Evolutionary conservation across 495 filamentous ascomycete genomes (phyloP).

Genomic region (Thermothielavioides terrestris): DNA sequence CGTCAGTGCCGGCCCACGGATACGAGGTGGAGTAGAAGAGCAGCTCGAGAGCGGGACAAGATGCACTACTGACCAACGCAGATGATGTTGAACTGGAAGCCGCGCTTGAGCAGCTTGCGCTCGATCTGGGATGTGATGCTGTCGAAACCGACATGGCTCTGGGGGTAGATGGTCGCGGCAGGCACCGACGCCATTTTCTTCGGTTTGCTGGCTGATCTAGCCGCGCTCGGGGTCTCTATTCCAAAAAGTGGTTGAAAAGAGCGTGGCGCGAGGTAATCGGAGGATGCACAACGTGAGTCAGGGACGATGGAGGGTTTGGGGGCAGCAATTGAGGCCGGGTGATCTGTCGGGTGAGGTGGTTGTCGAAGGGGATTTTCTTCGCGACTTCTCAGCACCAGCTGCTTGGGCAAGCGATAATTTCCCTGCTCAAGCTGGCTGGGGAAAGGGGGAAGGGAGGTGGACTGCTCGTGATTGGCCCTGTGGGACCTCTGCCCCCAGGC

Average conservation of each 20-base stretch:
- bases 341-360: constrained; percentile 12
- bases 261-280: constrained; percentile 9
- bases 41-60: constrained; percentile 2
- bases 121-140: constrained; percentile 98
- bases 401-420: constrained; percentile 43
- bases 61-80: constrained; percentile 76
- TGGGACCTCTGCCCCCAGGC: constrained; percentile 29
- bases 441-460: constrained; percentile 35
- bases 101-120: constrained; percentile 97
- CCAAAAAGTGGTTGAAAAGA: constrained; percentile 35
- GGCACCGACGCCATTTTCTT: constrained; percentile 41
- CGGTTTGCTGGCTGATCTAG: constrained; percentile 14
- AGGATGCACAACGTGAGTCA: constrained; percentile 4
- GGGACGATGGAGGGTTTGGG: not conserved
- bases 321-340: constrained; percentile 7
- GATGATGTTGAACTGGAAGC: constrained; percentile 99
- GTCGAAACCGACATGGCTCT: constrained; percentile 98
- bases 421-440: constrained; percentile 28
- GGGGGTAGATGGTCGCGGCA: constrained; percentile 61
- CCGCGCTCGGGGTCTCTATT: constrained; percentile 23
- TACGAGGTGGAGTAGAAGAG: not conserved
- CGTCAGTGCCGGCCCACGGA: constrained; percentile 28
- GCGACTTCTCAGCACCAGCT: constrained; percentile 30
- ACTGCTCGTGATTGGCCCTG: constrained; percentile 32
- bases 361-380: constrained; percentile 23